A percentile compares a stretch with the other conserved stretches of the same genome.
These are phyloP conservation scores for Aureobasidium sp. DNA, from an alignment of 2,329 filamentous ascomycete genomes.

Conservation along the genomic window DNA sequence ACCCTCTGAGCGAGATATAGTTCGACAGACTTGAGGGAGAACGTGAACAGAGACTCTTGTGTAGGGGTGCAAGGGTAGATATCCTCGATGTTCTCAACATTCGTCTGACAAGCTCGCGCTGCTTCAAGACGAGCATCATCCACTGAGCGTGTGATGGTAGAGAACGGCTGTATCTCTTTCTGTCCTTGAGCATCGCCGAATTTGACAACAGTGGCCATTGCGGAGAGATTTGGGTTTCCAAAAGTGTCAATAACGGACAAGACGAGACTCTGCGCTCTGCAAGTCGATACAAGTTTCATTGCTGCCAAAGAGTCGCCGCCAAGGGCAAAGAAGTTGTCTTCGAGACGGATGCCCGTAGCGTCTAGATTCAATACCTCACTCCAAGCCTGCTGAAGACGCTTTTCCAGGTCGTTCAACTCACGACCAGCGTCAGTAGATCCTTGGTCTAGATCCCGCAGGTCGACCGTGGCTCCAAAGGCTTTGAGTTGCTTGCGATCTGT, in stretches of 20 bases:
- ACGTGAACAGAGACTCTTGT: constrained; percentile 34
- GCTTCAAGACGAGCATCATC: constrained; percentile 28
- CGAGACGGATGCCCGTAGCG: constrained; percentile 25
- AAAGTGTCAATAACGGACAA: constrained; percentile 39
- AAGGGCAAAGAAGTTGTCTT: constrained; percentile 38
- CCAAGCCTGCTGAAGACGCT: constrained; percentile 8
- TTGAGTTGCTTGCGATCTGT: constrained; percentile 22
- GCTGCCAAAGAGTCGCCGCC: constrained; percentile 41
- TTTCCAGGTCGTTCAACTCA: constrained; percentile 34
- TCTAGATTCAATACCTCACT: constrained; percentile 7
- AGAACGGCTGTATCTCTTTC: constrained; percentile 26
- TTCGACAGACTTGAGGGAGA: constrained; percentile 27
- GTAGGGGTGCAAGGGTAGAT: constrained; percentile 36
- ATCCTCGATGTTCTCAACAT: constrained; percentile 28
- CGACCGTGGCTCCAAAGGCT: constrained; percentile 17
- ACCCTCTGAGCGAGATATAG: constrained; percentile 34
- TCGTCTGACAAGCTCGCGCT: constrained; percentile 27
- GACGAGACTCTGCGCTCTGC: constrained; percentile 28
- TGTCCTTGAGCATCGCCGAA: constrained; percentile 24
- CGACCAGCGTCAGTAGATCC: neutral
- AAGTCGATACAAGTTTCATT: constrained; percentile 37
- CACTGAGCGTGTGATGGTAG: constrained; percentile 21
- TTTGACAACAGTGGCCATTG: constrained; percentile 34
- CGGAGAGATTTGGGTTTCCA: constrained; percentile 33
- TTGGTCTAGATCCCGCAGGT: constrained; percentile 17